Percentiles rank a stretch among this genome's conserved stretches.
These are phyloP conservation scores for Clitopilus passeckerianus DNA, from an alignment of 768 basidiomycete species.

Conservation along the genomic window DNA sequence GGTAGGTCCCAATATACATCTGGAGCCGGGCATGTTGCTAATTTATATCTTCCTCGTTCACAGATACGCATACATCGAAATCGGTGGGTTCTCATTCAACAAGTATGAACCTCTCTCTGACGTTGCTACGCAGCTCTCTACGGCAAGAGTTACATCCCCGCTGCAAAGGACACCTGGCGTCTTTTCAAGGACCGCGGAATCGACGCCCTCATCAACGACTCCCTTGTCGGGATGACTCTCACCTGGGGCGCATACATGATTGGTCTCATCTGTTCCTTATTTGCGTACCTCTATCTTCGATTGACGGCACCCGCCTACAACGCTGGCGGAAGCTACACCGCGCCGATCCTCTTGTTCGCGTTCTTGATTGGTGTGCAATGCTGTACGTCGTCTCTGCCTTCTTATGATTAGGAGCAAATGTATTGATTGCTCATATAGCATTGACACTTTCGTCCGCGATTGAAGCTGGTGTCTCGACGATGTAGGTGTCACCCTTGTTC, in stretches of 20 bases:
- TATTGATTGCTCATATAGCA: constrained; percentile 28
- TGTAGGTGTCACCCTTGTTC: constrained; percentile 36
- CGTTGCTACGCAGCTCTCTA: constrained; percentile 52
- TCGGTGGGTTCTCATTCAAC: constrained; percentile 37
- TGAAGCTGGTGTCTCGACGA: constrained; percentile 85
- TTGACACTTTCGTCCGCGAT: constrained; percentile 68
- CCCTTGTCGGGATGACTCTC: constrained; percentile 74
- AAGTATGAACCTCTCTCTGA: neutral
- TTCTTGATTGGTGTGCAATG: constrained; percentile 77
- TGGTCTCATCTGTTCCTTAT: constrained; percentile 69
- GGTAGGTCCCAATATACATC: constrained; percentile 25
- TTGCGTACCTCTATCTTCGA: constrained; percentile 73
- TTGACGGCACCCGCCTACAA: constrained; percentile 75
- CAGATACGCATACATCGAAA: constrained; percentile 81
- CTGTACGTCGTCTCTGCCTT: constrained; percentile 38
- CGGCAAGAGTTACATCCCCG: constrained; percentile 76
- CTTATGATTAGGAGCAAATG: neutral
- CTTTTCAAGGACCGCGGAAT: constrained; percentile 75
- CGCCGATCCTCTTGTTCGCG: constrained; percentile 71
- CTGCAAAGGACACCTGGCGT: constrained; percentile 82
- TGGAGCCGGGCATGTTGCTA: too few species aligned
- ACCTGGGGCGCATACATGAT: constrained; percentile 80
- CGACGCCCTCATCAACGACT: constrained; percentile 81
- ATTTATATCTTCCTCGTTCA: neutral
- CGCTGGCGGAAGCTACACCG: constrained; percentile 67